These are phyloP conservation scores for Russula brevipes DNA, from an alignment of 768 basidiomycete species.

Conservation along the genomic window DNA sequence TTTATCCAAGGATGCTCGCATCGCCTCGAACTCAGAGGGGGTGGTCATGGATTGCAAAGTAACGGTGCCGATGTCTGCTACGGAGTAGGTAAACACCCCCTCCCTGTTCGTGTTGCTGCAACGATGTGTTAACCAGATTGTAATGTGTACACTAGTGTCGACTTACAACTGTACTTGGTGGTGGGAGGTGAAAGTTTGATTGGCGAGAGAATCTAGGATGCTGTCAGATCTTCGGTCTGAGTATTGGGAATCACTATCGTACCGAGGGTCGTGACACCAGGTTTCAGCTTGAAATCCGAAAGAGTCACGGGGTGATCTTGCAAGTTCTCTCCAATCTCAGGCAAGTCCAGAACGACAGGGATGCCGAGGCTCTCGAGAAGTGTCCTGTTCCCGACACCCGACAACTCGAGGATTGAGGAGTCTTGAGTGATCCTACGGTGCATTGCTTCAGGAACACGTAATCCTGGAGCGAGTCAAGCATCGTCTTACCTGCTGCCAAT, in stretches of 20 bases:
- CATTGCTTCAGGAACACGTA: background rate
- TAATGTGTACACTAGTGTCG: background rate
- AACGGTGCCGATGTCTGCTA: conserved; percentile 16
- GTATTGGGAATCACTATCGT: background rate
- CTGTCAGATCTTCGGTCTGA: background rate
- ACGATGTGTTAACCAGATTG: background rate
- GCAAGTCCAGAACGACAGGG: conserved; percentile 23
- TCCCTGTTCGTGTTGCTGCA: conserved; percentile 8
- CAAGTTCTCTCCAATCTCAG: conserved; percentile 24
- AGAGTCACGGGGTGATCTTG: conserved; percentile 25
- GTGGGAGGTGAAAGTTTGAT: conserved; percentile 15
- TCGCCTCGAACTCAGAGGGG: conserved; percentile 16
- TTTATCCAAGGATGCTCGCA: conserved; percentile 19
- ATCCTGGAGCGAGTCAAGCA: background rate
- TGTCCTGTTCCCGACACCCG: conserved; percentile 19
- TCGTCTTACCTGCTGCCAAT: conserved; percentile 14
- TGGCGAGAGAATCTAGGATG: conserved; percentile 16
- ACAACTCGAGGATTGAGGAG: conserved; percentile 25
- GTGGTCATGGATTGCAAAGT: conserved; percentile 20
- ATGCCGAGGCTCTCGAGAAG: conserved; percentile 19
- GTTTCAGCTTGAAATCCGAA: conserved; percentile 20
- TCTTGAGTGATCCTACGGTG: conserved; percentile 20
- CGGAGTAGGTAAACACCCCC: conserved; percentile 21
- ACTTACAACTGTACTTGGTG: conserved; percentile 19
- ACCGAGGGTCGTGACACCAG: conserved; percentile 22